phyloP scores from a whole-genome alignment of 352 stramenopile genomes.

The Phytopythium montanum region DNA sequence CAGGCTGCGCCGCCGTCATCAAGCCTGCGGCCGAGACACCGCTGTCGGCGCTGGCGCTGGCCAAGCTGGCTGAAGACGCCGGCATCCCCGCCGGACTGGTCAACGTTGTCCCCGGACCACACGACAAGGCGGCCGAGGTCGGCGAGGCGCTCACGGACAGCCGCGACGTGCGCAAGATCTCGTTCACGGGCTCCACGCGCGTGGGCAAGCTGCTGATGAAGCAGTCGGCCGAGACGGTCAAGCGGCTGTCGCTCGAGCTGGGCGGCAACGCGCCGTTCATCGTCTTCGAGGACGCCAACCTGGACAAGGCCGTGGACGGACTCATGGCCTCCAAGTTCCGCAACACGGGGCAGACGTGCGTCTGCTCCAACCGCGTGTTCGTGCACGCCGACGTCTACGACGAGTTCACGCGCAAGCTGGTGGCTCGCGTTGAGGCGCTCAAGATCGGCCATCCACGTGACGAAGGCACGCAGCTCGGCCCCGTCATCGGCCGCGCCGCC shows the following conservation, averaged over 20 bases:
- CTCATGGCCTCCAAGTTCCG: conserved; percentile 87
- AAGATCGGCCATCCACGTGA: conserved; percentile 88
- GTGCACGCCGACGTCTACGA: conserved; percentile 93
- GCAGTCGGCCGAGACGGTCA: conserved; percentile 75
- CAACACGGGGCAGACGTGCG: conserved; percentile 88
- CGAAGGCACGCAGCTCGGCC: conserved; percentile 82
- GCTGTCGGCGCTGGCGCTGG: conserved; percentile 92
- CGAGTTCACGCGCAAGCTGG: conserved; percentile 87
- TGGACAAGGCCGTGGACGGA: conserved; percentile 81
- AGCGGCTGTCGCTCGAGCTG: conserved; percentile 87
- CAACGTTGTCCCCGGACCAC: conserved; percentile 81
- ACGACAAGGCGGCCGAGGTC: conserved; percentile 66
- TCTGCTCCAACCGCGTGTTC: conserved; percentile 92
- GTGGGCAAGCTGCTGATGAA: conserved; percentile 82
- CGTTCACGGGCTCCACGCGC: conserved; percentile 85
- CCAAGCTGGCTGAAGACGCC: conserved; percentile 85
- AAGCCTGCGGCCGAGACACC: conserved; percentile 97
- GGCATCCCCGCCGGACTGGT: conserved; percentile 86
- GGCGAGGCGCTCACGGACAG: conserved; percentile 69
- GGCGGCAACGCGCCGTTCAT: conserved; percentile 92
- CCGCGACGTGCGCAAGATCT: conserved; percentile 86
- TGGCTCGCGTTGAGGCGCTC: conserved; percentile 71
- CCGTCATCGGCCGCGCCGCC: conserved; percentile 92
- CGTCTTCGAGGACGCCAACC: conserved; percentile 88
- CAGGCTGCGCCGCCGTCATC: conserved; percentile 94